Percentiles rank a stretch among this genome's conserved stretches.
Conservation (phyloP, 345 rosid genomes). For the Eucalyptus regnans region DNA sequence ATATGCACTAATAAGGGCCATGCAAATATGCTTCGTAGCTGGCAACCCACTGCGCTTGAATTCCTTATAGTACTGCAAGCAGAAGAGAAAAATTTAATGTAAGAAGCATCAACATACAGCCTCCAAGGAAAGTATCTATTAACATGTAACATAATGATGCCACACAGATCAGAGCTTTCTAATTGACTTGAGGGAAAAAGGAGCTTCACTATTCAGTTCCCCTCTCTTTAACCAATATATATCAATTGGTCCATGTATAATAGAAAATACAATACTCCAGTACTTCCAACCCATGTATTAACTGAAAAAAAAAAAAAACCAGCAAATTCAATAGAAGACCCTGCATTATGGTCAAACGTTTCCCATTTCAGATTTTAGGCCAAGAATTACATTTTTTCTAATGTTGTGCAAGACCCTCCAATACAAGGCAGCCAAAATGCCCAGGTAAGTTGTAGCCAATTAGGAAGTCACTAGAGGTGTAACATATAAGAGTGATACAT, state of each 20-base stretch:
- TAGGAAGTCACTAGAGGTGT: neutral
- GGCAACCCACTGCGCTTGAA: conserved; percentile 24
- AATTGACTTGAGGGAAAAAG: neutral
- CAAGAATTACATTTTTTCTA: neutral
- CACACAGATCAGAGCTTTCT: neutral
- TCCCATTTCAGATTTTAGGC: neutral
- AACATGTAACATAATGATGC: neutral
- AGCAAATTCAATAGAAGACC: neutral
- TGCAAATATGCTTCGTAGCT: conserved; percentile 43
- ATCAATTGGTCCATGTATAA: neutral
- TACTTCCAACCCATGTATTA: neutral
- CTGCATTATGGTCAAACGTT: neutral
- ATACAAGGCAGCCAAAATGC: neutral
- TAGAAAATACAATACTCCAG: neutral
- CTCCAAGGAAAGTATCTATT: neutral
- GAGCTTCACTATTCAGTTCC: neutral
- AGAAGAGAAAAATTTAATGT: neutral
- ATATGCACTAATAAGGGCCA: conserved; percentile 73
- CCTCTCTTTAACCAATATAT: neutral
- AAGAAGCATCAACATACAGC: neutral
- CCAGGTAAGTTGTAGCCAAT: neutral
- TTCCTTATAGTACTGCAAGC: conserved; percentile 44
- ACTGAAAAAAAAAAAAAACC: neutral
- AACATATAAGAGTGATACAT: neutral
- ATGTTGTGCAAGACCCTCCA: neutral